A percentile compares a stretch with the other conserved stretches of the same genome.
phyloP scores from a whole-genome alignment of 805 yeast genomes.

The Saturnispora hagleri region DNA sequence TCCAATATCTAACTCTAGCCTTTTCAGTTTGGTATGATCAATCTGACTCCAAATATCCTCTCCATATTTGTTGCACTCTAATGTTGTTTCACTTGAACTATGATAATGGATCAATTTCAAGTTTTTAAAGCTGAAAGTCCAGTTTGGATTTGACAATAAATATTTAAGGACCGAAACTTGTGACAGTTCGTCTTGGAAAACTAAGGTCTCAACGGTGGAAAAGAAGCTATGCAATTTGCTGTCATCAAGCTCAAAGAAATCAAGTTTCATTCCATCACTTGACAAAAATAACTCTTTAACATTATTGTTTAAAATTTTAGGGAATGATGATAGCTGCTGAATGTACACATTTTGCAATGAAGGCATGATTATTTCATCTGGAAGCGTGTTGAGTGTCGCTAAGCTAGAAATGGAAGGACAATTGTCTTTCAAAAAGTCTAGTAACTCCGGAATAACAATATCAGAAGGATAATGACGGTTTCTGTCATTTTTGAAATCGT shows the following conservation, averaged over 20 bases:
- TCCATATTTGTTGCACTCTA: slow-evolving; percentile 26
- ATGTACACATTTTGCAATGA: slow-evolving; percentile 10
- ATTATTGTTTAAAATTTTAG: background rate
- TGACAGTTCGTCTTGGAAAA: slow-evolving; percentile 22
- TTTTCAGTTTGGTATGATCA: slow-evolving; percentile 25
- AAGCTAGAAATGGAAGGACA: slow-evolving; percentile 12
- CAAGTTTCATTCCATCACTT: background rate
- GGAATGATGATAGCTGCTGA: slow-evolving; percentile 5
- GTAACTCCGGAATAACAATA: slow-evolving; percentile 2
- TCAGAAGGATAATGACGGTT: slow-evolving; percentile 1
- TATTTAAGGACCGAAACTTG: slow-evolving; percentile 27
- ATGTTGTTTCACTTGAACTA: slow-evolving; percentile 34
- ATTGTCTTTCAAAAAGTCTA: slow-evolving; percentile 2
- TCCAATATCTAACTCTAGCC: slow-evolving; percentile 45
- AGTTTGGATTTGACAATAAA: slow-evolving; percentile 12
- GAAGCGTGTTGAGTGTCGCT: background rate
- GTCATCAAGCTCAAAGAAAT: background rate
- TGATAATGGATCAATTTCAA: slow-evolving; percentile 39
- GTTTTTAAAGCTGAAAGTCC: slow-evolving; percentile 20
- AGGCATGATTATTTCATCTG: background rate
- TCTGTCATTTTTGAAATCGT: slow-evolving; percentile 21
- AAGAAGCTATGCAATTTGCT: slow-evolving; percentile 22
- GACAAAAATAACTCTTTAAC: slow-evolving; percentile 1
- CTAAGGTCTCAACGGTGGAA: slow-evolving; percentile 22
- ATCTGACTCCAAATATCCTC: slow-evolving; percentile 23